Evolutionary conservation across 345 rosid genomes (phyloP), one percentile per base, ranked within the genome.

Genomic region (Aurinia saxatilis): DNA sequence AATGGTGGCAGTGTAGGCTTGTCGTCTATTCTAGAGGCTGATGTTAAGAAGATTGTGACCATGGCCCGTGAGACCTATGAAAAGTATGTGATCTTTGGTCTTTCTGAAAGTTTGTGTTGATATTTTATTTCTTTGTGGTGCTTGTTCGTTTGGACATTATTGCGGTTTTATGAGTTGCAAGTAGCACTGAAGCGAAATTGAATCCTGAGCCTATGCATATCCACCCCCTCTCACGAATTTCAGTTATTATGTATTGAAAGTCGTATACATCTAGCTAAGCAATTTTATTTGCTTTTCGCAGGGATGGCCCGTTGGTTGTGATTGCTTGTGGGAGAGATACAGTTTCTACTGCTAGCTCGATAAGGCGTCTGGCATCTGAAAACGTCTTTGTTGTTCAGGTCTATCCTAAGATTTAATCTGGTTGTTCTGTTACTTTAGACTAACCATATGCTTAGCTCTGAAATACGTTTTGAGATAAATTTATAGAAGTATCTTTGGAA

Each of bases 241-340:
- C 57, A 25, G 67, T 19, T 61, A 36, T 5, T 21, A 35, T 49
- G 35, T 18, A 48, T 15, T 36, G 25, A 10, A 44, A 14, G 3
- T 12, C 11, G 1, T 25, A 25, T 23, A 39, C 14, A 23, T 54
- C n/a, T 40, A 17, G 59, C 65, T 63, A 16, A 71, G 35, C 5
- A 18, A 10, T 18, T 42, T 48, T 34, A 11, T 65, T 50, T 25
- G 8, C 16, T 30, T 45, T 45, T 72, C 63, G 37, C 80, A 90
- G 97, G 89, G 95, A 90, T 68, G 99, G 99, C 53, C 99, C 99
- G 30, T 63, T 90, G 52, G 73, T 93, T 76, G 95, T 93, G 30
- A 80, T 90, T 68, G 99, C 99, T 50, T 85, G 90, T 48, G 97
- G 99, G 42, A 82, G 97, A 79, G 99, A 93, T 73, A 90, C 99